Base-by-base conservation (phyloP, 164 flowering plant genomes). In the Nymphaea thermarum region DNA sequence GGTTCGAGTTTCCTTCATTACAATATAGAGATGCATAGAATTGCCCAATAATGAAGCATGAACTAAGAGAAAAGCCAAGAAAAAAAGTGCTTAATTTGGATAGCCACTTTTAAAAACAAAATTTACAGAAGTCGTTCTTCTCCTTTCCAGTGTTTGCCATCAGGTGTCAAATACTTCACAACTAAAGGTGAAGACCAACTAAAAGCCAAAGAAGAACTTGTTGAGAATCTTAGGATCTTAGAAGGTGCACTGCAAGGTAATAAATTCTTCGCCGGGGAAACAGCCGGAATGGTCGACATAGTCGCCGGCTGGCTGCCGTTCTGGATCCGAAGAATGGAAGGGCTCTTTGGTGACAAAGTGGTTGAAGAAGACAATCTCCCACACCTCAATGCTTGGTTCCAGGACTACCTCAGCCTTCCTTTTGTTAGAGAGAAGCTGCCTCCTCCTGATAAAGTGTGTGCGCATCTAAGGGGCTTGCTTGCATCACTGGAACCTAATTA, bases 191-290 rank as follows among this genome's bases (percentile, higher is more conserved):
- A 59, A 16, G 69, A 59, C 6, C 63, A 45, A 59, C 44, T 53
- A 45, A 60, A 62, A 62, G 71, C 65, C 17, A 18, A 57, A 41
- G 62, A 43, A 68, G 65, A 61, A 18, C 45, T 62, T 4, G 53
- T 62, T 1, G 60, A 68, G 71, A 62, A 15, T 18, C 65, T 68
- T 53, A 44, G 14, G 42, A 68, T 64, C 18, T 43, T 68, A 4
- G 71, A 68, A 36, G 43, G 62, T 42, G 71, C 18, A 10, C 53
- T 68, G 18, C 16, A 60, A 43, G 71, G 71, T 5, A 68, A 68
- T 11, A 68, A 44, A 44, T 68, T 61, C 60, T 68, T 68, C 62
- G 71, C 57, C 43, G 71, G 66, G 1, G 65, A 68, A 6, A 10
- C 41, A 4, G 44, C 61, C 6, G 71, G 71, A 43, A 41, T 68